Base-by-base conservation (phyloP, 768 basidiomycete species). In the Ephemerocybe angulata region DNA sequence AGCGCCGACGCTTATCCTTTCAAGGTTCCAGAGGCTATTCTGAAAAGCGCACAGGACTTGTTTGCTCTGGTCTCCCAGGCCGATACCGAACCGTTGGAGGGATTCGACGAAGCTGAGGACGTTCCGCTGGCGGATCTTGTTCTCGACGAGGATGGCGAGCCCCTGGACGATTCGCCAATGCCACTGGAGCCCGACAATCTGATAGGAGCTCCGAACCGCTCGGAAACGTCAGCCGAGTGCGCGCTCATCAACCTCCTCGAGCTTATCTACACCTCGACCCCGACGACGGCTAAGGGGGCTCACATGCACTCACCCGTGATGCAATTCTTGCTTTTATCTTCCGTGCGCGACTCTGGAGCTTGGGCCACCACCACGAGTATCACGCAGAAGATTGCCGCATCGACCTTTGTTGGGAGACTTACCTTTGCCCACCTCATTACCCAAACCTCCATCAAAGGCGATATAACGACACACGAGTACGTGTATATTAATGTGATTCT, bases 381-480 rank as follows among this genome's bases (percentile, higher is more conserved):
- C 50, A 61, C 60, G 10, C 60, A 58, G 31, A 55, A 43, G 17
- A 58, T 61, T 31, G 55, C 60, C 1, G 54, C 52, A 1, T n/a
- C 55, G 17, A 44, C 52, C 2, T 57, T 54, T 33, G 19, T 48
- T 11, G 55, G 58, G 4, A 24, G 55, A 24, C 28, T 59, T 11
- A 49, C 48, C 2, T 50, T 61, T 24, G 60, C 54, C 3, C 40
- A 24, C 25, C 43, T 53, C 10, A 51, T 57, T n/a, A 10, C n/a
- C 5, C 19, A 28, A 15, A 50, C 17, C 8, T 40, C 33, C 4
- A 22, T 3, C 3, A n/a, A 33, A 28, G 22, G 21, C 2, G 13
- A 29, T 1, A 2, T 27, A 4, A 29, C n/a, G 12, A 2, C 11
- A 8, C 49, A 31, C 17, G 21, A n/a, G 49, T 44, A 52, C 30